These are phyloP conservation scores for Neurospora intermedia DNA, from an alignment of 495 filamentous ascomycete genomes.

Conservation along the genomic window DNA sequence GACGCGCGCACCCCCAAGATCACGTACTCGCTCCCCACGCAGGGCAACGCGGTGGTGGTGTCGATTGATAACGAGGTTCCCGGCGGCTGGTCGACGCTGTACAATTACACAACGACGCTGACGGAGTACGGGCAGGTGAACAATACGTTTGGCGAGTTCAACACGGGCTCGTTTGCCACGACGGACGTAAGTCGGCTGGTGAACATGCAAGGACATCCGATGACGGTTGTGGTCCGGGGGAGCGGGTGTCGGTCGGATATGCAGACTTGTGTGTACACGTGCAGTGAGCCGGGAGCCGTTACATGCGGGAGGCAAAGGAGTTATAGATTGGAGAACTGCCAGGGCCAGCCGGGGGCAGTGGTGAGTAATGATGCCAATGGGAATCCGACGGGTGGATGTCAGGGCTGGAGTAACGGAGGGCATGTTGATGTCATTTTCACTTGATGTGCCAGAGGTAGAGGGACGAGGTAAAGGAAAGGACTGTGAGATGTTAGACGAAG, in stretches of 20 bases:
- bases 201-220: constrained; percentile 27
- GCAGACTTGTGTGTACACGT: constrained; percentile 13
- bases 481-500: background rate
- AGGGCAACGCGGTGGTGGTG: constrained; percentile 8
- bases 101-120: constrained; percentile 17
- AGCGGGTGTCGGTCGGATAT: constrained; percentile 14
- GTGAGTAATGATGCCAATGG: constrained; percentile 9
- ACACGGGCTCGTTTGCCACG: constrained; percentile 16
- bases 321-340: constrained; percentile 15
- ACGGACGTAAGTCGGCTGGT: constrained; percentile 28
- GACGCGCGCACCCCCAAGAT: constrained; percentile 15
- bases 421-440: constrained; percentile 12
- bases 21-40: constrained; percentile 17
- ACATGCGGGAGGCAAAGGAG: constrained; percentile 13
- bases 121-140: constrained; percentile 21
- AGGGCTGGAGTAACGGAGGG: constrained; percentile 18
- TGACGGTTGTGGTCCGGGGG: constrained; percentile 11
- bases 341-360: constrained; percentile 8
- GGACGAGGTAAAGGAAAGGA: background rate
- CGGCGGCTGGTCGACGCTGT: constrained; percentile 21
- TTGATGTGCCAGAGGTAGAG: background rate
- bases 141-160: constrained; percentile 33
- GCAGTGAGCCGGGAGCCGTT: background rate
- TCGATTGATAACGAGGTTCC: constrained; percentile 18
- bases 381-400: constrained; percentile 18